Evolutionary conservation across 495 filamentous ascomycete genomes (phyloP).

Genomic region (Xeromyces bisporus): DNA sequence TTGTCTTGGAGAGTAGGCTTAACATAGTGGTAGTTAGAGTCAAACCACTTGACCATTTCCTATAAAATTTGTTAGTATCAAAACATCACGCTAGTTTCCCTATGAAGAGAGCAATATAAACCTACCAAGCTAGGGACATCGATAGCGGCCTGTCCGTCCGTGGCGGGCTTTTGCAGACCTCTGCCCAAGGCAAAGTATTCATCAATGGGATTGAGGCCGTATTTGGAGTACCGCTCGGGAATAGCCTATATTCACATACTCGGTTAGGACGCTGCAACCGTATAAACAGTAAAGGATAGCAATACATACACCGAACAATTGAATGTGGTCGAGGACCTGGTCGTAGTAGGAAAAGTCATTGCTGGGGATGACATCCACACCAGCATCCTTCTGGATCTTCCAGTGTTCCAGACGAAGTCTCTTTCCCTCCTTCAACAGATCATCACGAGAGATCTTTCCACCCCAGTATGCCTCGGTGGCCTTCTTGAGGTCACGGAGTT

Average conservation of each 20-base stretch:
- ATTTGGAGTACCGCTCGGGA: conserved; percentile 76
- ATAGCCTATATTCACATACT: conserved; percentile 40
- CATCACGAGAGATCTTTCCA: conserved; percentile 76
- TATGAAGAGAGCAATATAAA: no score
- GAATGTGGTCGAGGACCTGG: conserved; percentile 95
- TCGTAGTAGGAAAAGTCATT: conserved; percentile 99
- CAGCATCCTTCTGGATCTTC: conserved; percentile 97
- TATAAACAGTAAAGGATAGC: no score
- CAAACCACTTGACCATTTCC: conserved; percentile 99
- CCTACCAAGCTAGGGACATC: conserved; percentile 73
- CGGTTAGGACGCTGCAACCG: no score
- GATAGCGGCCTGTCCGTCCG: conserved; percentile 42
- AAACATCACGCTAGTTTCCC: no score
- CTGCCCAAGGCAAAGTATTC: conserved; percentile 99
- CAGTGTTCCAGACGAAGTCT: conserved; percentile 89
- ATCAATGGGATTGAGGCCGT: conserved; percentile 72
- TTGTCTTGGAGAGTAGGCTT: conserved; percentile 93
- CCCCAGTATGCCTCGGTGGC: conserved; percentile 95
- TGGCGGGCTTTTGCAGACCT: conserved; percentile 71
- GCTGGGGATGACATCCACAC: conserved; percentile 92
- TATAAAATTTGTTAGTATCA: conserved; percentile 11
- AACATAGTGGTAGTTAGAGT: conserved; percentile 99
- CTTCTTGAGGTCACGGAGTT: conserved; percentile 98
- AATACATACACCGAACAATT: conserved; percentile 78
- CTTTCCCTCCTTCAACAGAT: conserved; percentile 86